Percentiles rank a stretch among this genome's conserved stretches.
phyloP scores from a whole-genome alignment of 176 grass and related monocot species.

The Musa troglodytarum region DNA sequence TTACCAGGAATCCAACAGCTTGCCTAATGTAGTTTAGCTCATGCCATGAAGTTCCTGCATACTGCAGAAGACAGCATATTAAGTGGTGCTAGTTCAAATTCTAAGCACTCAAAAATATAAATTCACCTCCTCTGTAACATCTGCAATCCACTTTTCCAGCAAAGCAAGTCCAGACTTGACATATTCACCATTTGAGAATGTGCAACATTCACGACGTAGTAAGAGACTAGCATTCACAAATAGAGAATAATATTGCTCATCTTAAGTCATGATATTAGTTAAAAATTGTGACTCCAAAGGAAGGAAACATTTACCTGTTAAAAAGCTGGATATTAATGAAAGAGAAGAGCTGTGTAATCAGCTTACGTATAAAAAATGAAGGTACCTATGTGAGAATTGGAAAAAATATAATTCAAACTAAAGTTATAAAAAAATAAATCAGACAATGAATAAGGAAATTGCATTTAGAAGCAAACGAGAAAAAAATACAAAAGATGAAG shows the following conservation, averaged over 20 bases:
- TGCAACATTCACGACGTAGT: conserved; percentile 90
- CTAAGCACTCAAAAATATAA: conserved; percentile 22
- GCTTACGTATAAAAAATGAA: conserved; percentile 93
- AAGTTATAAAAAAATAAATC: not conserved
- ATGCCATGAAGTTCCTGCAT: conserved; percentile 91
- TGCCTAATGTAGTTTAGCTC: conserved; percentile 97
- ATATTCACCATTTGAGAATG: conserved; percentile 95
- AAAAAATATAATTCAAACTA: conserved; percentile 15
- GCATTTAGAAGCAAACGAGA: not conserved
- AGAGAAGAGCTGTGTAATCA: conserved; percentile 86
- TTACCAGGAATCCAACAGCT: conserved; percentile 97
- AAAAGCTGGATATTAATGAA: conserved; percentile 98
- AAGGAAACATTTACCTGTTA: conserved; percentile 62
- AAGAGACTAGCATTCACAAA: conserved; percentile 47
- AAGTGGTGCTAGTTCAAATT: conserved; percentile 16
- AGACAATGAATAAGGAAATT: not conserved
- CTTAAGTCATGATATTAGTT: conserved; percentile 7
- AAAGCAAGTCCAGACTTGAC: conserved; percentile 79
- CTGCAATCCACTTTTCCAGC: conserved; percentile 96
- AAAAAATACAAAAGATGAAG: too few species aligned
- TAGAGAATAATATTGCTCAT: conserved; percentile 8
- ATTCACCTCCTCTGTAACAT: conserved; percentile 68
- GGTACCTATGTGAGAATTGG: conserved; percentile 55
- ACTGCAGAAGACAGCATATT: conserved; percentile 36
- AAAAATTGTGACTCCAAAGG: not conserved